These are phyloP conservation scores for Cercospora sesami DNA, from an alignment of 2,329 filamentous ascomycete species.

Conservation along the genomic window DNA sequence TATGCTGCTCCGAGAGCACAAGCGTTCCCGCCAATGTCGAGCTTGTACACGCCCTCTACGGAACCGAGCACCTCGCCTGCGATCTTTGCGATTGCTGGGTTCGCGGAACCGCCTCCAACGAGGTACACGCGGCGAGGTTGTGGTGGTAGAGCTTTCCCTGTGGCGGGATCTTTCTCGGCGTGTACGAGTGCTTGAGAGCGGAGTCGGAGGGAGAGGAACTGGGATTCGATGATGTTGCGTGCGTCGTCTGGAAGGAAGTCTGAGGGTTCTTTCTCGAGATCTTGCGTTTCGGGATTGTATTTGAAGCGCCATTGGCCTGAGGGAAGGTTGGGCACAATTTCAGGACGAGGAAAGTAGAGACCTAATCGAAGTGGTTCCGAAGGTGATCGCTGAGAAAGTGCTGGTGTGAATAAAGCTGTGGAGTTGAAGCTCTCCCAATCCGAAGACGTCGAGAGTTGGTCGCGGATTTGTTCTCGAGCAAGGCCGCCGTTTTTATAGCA, in stretches of 20 bases:
- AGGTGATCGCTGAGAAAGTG: constrained; percentile 62
- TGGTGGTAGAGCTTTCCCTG: constrained; percentile 62
- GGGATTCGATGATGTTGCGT: constrained; percentile 87
- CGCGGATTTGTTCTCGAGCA: constrained; percentile 84
- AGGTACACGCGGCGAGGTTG: constrained; percentile 91
- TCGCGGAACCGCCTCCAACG: constrained; percentile 86
- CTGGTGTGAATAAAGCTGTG: constrained; percentile 65
- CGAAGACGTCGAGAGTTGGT: constrained; percentile 65
- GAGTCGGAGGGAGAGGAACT: constrained; percentile 85
- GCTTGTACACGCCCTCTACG: constrained; percentile 83
- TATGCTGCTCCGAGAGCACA: constrained; percentile 93
- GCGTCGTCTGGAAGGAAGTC: constrained; percentile 66
- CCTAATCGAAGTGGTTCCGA: constrained; percentile 71
- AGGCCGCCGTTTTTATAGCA: constrained; percentile 99
- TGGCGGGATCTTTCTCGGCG: constrained; percentile 41
- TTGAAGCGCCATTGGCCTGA: constrained; percentile 85
- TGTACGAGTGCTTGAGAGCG: constrained; percentile 75
- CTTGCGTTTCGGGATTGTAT: constrained; percentile 52
- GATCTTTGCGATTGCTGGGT: constrained; percentile 82
- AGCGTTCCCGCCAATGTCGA: constrained; percentile 93
- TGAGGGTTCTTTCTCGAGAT: constrained; percentile 41
- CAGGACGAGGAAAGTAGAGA: constrained; percentile 91
- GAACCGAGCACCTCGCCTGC: constrained; percentile 87
- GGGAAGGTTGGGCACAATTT: constrained; percentile 89
- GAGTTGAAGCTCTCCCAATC: constrained; percentile 82